phyloP scores from a whole-genome alignment of 305 asterid species.

The Fraxinus floribunda region DNA sequence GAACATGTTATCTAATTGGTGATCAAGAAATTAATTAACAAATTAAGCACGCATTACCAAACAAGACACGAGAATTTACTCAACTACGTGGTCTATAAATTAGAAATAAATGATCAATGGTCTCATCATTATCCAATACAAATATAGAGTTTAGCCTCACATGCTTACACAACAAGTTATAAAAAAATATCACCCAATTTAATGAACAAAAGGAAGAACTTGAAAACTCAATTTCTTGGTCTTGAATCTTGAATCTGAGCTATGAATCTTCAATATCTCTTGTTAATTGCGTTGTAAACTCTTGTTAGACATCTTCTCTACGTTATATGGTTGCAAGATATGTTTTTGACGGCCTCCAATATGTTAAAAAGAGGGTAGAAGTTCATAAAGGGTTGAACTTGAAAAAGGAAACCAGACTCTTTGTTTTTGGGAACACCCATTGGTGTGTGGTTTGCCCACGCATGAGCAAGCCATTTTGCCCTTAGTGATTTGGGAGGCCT shows the following conservation, averaged over 20 bases:
- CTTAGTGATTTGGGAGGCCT: not conserved
- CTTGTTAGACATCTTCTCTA: not conserved
- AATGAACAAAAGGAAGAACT: not conserved
- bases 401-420: no score
- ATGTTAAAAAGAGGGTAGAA: not conserved
- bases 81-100: not conserved
- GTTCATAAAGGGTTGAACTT: not conserved
- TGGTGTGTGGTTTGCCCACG: not conserved
- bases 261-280: not conserved
- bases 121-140: not conserved
- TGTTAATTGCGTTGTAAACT: not conserved
- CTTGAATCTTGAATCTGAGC: not conserved
- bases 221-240: not conserved
- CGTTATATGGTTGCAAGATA: not conserved
- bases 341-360: not conserved
- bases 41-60: not conserved
- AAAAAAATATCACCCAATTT: not conserved
- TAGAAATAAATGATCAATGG: not conserved
- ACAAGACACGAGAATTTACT: not conserved
- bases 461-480: not conserved
- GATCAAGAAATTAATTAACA: not conserved
- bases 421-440: not conserved
- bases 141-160: not conserved
- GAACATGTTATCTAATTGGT: not conserved
- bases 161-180: not conserved